phyloP scores from a whole-genome alignment of 345 rosid genomes.

The Eucalyptus sp. region DNA sequence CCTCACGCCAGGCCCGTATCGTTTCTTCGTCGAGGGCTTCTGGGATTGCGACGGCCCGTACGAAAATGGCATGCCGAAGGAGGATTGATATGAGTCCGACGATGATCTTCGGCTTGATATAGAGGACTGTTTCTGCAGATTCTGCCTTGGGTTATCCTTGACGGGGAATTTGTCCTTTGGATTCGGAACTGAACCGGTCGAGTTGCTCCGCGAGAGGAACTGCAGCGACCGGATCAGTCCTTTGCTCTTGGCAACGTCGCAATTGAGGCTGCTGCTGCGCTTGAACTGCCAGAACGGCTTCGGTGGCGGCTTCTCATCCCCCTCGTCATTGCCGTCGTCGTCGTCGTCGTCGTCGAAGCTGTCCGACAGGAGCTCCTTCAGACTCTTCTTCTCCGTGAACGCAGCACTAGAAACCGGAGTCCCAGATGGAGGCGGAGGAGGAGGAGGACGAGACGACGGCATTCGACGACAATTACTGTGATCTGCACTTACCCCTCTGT shows the following conservation, averaged over 20 bases:
- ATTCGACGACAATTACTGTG: background rate
- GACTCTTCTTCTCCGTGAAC: conserved; percentile 47
- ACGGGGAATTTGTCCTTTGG: conserved; percentile 20
- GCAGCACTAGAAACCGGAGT: background rate
- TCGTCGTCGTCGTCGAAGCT: conserved; percentile 17
- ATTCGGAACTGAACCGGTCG: conserved; percentile 73
- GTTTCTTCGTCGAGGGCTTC: conserved; percentile 37
- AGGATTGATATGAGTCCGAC: conserved; percentile 13
- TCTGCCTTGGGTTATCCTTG: conserved; percentile 33
- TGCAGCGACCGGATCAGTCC: conserved; percentile 53
- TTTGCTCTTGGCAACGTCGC: conserved; percentile 38
- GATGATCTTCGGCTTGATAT: conserved; percentile 27
- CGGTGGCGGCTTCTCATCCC: conserved; percentile 2
- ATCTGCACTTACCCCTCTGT: background rate
- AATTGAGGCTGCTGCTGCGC: conserved; percentile 75
- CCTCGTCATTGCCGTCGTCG: conserved; percentile 3
- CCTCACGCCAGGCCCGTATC: conserved; percentile 44
- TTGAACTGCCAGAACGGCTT: conserved; percentile 68
- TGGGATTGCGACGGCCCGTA: conserved; percentile 11
- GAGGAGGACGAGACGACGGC: background rate
- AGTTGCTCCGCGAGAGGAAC: conserved; percentile 73
- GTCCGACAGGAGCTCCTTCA: conserved; percentile 56
- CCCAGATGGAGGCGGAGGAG: background rate
- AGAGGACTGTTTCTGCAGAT: conserved; percentile 41
- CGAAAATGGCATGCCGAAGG: conserved; percentile 5